Evolutionary conservation across 148 eudicot genomes (phyloP), one percentile per base, ranked within the genome.

Genomic region (Rhododendron ferrugineum): DNA sequence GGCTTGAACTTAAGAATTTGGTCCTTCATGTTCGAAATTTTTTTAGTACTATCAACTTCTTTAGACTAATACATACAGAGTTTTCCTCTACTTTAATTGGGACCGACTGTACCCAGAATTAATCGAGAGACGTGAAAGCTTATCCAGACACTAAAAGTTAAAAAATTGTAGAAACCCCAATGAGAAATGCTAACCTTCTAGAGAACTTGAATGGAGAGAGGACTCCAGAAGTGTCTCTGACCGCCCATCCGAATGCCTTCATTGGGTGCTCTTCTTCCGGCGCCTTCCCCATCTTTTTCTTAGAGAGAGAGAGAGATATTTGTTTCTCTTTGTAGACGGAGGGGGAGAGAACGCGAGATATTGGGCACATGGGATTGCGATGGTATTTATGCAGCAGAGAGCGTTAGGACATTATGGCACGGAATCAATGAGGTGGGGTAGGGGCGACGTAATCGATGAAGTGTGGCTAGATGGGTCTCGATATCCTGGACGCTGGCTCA

Each of bases 201-300:
- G 72, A 58, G 83, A 58, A 81, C 5, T 81, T 58, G 83, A 81
- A 81, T 1, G 72, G 83, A 11, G 72, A 81, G 18, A 81, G 83
- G 30, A 81, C 34, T 15, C 83, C 72, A 58, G 83, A 81, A 4
- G 83, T 1, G 72, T 58, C 72, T 34, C 46, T 79, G 26, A 62
- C 82, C 2, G 82, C 82, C 83, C 72, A 81, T 56, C 83, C 83
- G 7, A 81, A 58, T 30, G 83, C 68, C 72, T 81, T 58, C 28
- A 81, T 72, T 54, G 83, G 83, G 72, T 81, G 83, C 20, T 81
- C 72, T 37, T 34, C 44, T 20, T 81, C 72, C 44, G 49, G 30
- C 37, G 72, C 60, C 22, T 81, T 81, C 46, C 40, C 83, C 46
- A 37, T 37, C 44, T 7, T 46, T 34, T 52, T 20, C 50, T 5